Evolutionary conservation across 2,329 filamentous ascomycete species (phyloP).

Genomic region (Rhinocladiella mackenziei): DNA sequence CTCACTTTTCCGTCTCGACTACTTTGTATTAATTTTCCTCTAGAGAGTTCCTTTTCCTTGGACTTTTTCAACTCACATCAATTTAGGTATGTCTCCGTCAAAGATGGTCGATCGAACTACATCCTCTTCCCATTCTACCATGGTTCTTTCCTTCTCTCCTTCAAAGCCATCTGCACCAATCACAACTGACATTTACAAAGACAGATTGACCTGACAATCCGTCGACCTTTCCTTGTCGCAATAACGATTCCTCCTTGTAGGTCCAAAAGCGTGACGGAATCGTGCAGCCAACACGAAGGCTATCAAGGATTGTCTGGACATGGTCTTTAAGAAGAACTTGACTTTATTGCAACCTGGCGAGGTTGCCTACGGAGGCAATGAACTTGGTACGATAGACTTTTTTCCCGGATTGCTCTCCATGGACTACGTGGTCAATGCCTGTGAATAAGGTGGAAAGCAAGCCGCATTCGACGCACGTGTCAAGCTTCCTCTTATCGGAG

Average conservation of each 20-base stretch:
- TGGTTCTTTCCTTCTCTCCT: no score
- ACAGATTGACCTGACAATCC: no score
- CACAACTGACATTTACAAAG: no score
- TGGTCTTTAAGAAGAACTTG: conserved; percentile 17
- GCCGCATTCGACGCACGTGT: conserved; percentile 23
- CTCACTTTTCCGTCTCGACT: neutral
- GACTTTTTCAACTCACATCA: no score
- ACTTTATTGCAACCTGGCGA: conserved; percentile 4
- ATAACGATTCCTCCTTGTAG: no score
- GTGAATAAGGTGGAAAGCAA: conserved; percentile 21
- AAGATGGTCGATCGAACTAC: no score
- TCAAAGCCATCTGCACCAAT: no score
- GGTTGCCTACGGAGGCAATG: conserved; percentile 15
- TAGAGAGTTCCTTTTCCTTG: neutral
- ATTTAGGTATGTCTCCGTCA: no score
- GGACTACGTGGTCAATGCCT: conserved; percentile 24
- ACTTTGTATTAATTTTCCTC: neutral
- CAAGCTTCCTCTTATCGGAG: conserved; percentile 53
- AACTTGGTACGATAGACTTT: conserved; percentile 21
- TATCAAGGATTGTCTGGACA: conserved; percentile 20
- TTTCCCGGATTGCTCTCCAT: conserved; percentile 28
- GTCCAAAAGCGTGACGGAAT: no score
- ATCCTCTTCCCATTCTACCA: no score
- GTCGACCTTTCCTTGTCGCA: no score
- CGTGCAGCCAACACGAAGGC: conserved; percentile 14